Evolutionary conservation across 139 green algal species (phyloP), one percentile per base, ranked within the genome.

Genomic region (Yamagishiella unicocca): DNA sequence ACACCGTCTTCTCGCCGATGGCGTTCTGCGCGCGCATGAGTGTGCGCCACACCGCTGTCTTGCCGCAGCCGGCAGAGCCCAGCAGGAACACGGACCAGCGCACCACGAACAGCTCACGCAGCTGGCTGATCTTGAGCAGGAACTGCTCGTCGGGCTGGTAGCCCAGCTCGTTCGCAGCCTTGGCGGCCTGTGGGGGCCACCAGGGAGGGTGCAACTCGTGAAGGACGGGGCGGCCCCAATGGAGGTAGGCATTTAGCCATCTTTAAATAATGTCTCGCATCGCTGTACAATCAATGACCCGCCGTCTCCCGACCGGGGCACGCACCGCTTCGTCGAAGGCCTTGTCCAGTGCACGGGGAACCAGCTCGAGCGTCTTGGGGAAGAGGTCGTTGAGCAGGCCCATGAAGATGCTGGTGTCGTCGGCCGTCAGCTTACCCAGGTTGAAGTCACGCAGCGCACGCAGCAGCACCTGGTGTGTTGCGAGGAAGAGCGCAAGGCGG

Each of bases 1-100:
- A 94, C 27, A 97, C 89, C 7, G 89, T 90, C 78, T 92, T 89
- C 83, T 90, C 84, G 40, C 76, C 76, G 4, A 68, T 33, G 0
- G 76, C 70, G 50, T 90, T 86, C 93, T 97, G 96, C 22, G 97
- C 96, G 45, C 91, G 91, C 93, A 95, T 93, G 21, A 99, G 96
- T 12, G 96, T 98, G 58, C 93, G 90, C 96, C 97, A 99, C 84
- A 99, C 95, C 29, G 96, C 96, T 0, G 93, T 96, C 95, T 99
- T 99, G 76, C 97, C 97, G 72, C 94, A 98, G 61, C 96, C 97
- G 38, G 95, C 96, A 71, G 94, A 93, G 27, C 95, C 95, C 95
- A 97, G 96, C 29, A 97, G 89, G 91, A 97, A 97, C 25, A 97
- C 92, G 90, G 94, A 97, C 87, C 96, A 94, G 42, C 95, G 91